These are phyloP conservation scores for Ophiostoma piceae DNA, from an alignment of 2,329 filamentous ascomycete species.

Conservation along the genomic window DNA sequence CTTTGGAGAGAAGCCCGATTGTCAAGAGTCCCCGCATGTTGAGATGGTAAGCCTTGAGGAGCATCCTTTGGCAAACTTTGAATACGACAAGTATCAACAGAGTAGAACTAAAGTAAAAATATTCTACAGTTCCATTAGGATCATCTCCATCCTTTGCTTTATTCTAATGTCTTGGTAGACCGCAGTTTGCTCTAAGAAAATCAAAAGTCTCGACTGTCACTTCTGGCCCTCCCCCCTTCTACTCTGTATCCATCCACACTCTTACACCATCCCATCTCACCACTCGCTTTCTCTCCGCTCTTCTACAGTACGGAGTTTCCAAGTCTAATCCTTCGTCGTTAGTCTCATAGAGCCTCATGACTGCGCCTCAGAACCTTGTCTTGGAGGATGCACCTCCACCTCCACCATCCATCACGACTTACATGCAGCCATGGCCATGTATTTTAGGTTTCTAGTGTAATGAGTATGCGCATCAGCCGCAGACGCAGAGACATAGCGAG, in stretches of 20 bases:
- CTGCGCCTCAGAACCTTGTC: constrained; percentile 7
- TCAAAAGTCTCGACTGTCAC: background rate
- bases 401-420: background rate
- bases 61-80: background rate
- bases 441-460: background rate
- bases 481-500: background rate
- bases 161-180: background rate
- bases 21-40: background rate
- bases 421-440: background rate
- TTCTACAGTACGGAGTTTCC: background rate
- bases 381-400: background rate
- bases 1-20: no score
- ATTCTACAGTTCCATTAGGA: no score
- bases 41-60: background rate
- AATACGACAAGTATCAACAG: no score
- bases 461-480: background rate
- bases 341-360: constrained; percentile 2
- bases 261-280: background rate
- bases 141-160: background rate
- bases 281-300: background rate
- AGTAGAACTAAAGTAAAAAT: no score
- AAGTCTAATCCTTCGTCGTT: background rate
- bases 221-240: background rate
- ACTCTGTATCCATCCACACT: background rate
- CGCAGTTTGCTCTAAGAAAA: background rate